phyloP scores from a whole-genome alignment of 306 rosid species.

The Calophaca sinica region DNA sequence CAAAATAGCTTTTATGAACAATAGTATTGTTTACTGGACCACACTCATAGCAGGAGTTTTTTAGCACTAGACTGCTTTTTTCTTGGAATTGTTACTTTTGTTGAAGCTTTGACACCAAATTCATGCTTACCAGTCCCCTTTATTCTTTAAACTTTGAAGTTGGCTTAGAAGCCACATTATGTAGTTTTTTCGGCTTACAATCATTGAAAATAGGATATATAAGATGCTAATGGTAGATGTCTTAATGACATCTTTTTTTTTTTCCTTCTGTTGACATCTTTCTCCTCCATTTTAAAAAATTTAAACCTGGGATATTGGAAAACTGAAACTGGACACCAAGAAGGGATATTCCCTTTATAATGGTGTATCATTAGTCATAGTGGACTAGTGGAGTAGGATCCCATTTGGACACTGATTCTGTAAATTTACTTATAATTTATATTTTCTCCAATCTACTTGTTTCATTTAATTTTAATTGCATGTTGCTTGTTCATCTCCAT shows the following conservation, averaged over 20 bases:
- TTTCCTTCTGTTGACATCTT: neutral
- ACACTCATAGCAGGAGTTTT: neutral
- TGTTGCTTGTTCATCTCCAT: neutral
- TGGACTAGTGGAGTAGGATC: neutral
- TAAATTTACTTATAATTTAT: neutral
- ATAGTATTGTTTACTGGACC: constrained; percentile 15
- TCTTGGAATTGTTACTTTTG: constrained; percentile 20
- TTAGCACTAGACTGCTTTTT: neutral
- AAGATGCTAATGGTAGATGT: constrained; percentile 21
- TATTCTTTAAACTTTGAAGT: constrained; percentile 36
- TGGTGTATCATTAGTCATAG: neutral
- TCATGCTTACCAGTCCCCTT: constrained; percentile 17
- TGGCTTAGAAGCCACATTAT: constrained; percentile 16
- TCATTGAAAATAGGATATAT: constrained; percentile 14
- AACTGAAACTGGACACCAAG: constrained; percentile 4
- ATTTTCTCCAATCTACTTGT: neutral
- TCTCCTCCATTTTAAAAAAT: constrained; percentile 29
- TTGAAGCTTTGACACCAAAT: constrained; percentile 30
- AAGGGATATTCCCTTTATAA: neutral
- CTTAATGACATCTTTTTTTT: constrained; percentile 2
- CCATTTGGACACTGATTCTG: constrained; percentile 7
- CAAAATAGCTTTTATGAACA: neutral
- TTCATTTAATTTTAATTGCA: constrained; percentile 13
- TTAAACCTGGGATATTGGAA: constrained; percentile 28
- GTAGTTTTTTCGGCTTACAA: neutral